Evolutionary conservation across 1,284 basidiomycete genomes (phyloP).

Genomic region (Melampsora abietis-canadensis): DNA sequence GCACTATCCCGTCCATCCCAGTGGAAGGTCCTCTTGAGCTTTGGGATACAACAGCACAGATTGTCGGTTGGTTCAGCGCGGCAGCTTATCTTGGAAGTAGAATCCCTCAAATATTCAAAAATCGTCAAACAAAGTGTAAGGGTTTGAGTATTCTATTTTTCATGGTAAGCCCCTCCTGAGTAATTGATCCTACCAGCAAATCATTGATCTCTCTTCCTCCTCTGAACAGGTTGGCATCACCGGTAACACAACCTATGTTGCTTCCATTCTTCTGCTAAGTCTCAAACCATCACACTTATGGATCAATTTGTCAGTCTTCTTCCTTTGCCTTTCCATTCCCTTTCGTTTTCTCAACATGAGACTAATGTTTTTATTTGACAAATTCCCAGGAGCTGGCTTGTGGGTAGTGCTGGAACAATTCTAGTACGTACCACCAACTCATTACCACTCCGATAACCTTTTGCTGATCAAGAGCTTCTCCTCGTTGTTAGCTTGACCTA

Average conservation of each 20-base stretch:
- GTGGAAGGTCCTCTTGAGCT: not conserved
- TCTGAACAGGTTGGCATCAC: conserved; percentile 34
- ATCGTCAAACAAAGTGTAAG: conserved; percentile 53
- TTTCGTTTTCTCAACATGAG: not conserved
- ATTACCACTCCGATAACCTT: not conserved
- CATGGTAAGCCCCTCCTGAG: conserved; percentile 41
- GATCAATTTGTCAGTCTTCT: conserved; percentile 30
- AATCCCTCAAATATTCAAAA: conserved; percentile 53
- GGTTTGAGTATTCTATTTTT: conserved; percentile 53
- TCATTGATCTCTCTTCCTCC: not conserved
- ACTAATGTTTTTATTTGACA: not conserved
- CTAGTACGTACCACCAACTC: conserved; percentile 14
- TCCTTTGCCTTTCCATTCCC: not conserved
- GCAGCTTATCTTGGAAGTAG: conserved; percentile 45
- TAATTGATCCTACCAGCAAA: not conserved
- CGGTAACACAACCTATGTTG: conserved; percentile 35
- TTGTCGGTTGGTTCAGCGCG: conserved; percentile 37
- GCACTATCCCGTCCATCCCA: not conserved
- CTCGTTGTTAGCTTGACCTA: conserved; percentile 20
- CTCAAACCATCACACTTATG: conserved; percentile 18
- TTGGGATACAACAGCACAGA: conserved; percentile 33
- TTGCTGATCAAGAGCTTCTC: not conserved
- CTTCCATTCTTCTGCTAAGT: conserved; percentile 21
- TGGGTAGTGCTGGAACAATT: conserved; percentile 33
- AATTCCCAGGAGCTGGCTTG: conserved; percentile 37